Evolutionary conservation across 345 rosid species (phyloP), one percentile per base, ranked within the genome.

Genomic region (Aquilaria sinensis): DNA sequence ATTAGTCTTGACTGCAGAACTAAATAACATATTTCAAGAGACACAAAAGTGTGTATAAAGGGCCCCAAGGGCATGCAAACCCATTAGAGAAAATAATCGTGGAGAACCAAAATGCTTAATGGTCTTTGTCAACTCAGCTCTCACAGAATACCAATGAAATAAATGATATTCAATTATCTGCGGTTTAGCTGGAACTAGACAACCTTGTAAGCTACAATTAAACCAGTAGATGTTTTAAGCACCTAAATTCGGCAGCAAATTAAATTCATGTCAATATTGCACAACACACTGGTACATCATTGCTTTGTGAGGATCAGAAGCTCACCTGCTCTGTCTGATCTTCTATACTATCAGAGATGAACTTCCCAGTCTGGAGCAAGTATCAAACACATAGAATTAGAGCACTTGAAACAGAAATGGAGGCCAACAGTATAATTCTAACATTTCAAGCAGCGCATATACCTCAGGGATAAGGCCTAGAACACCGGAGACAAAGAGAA

Each of bases 381-480:
- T 67, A 37, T 37, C 43, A 37, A 5, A 37, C 1, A 58, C 31
- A 64, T 16, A 76, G 9, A 37, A 37, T 64, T 51, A 37, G 43
- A 1, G 8, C 43, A 67, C 58, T 15, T 32, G 33, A 53, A 47
- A 50, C 33, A 46, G 47, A 67, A 57, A 10, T 7, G 13, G 7
- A 51, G 10, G 31, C 41, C 46, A 9, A 11, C 12, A 47, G 37
- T 2, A 49, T 29, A 46, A 47, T 67, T 45, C 45, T 32, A 56
- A 67, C 30, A 58, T 48, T n/a, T 47, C 61, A 56, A 54, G 68
- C 10, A 60, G 43, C 4, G 32, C 29, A 34, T 78, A 46, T 69
- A 93, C 97, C 96, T 88, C 96, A 2, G 94, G 97, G 54, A 87
- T 64, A 63, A 89, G 96, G 60, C 99, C 96, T 46, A 87, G 80